These are phyloP conservation scores for Thelephora ganbajun DNA, from an alignment of 768 basidiomycete genomes.

Conservation along the genomic window DNA sequence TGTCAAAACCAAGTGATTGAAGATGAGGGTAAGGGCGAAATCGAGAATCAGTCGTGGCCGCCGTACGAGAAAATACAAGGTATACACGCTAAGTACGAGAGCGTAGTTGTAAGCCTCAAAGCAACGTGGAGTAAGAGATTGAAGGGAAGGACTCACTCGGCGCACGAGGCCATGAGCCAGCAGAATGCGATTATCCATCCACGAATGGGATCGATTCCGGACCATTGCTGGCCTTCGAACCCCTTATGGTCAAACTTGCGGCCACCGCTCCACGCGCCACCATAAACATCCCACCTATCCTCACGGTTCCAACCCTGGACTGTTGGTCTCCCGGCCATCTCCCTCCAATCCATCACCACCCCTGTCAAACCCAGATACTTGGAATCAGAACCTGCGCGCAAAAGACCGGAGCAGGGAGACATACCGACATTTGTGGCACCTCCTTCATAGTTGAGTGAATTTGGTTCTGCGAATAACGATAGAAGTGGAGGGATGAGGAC, in stretches of 20 bases:
- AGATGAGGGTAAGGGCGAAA: constrained; percentile 79
- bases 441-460: constrained; percentile 58
- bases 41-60: constrained; percentile 91
- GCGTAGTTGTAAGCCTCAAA: constrained; percentile 16
- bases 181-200: constrained; percentile 85
- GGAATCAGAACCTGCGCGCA: not conserved
- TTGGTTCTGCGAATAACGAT: constrained; percentile 56
- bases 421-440: constrained; percentile 68
- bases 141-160: constrained; percentile 53
- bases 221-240: constrained; percentile 44
- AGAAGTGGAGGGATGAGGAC: constrained; percentile 74
- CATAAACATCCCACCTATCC: constrained; percentile 49
- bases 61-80: constrained; percentile 76
- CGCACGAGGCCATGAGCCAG: constrained; percentile 72
- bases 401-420: constrained; percentile 12
- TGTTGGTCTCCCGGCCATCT: constrained; percentile 80
- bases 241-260: constrained; percentile 53
- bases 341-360: constrained; percentile 96
- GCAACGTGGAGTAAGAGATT: constrained; percentile 3
- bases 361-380: constrained; percentile 23
- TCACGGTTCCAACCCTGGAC: constrained; percentile 50
- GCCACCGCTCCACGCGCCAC: constrained; percentile 73
- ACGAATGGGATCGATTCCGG: constrained; percentile 60
- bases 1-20: constrained; percentile 87
- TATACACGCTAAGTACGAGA: constrained; percentile 42